Evolutionary conservation across 306 rosid genomes (phyloP), one percentile per base, ranked within the genome.

Genomic region (Phaseolus lunatus): DNA sequence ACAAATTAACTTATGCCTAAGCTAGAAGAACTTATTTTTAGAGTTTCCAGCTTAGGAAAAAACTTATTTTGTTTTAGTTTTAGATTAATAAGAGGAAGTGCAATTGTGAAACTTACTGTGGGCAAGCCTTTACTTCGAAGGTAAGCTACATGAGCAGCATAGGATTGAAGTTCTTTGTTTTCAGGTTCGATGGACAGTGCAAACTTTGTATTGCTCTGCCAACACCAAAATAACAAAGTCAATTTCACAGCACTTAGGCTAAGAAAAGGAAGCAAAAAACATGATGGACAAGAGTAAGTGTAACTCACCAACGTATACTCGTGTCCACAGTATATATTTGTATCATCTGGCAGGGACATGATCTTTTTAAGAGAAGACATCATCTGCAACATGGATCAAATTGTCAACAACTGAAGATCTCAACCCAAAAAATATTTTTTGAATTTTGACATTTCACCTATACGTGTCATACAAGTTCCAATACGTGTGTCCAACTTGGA

Each of bases 141-240:
- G 83, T 84, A 85, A 63, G 87, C 83, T 58, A 92, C 90, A 29
- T 86, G 88, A 61, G 87, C 76, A 57, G 88, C 97, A 84, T 90
- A 95, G 66, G 96, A 89, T 73, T 86, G 86, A 73, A 95, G 96
- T 73, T 88, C 91, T 84, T 87, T 87, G 79, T 95, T 95, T 74
- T 84, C 79, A 12, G 99, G 97, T 80, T 95, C 99, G 11, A 95
- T 69, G 5, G 92, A 86, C 83, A 95, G 76, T 26, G 97, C 97
- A 77, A 95, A 95, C 88, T 92, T 91, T 11, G 94, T 67, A 87
- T 95, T 95, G 75, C 84, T 91, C 99, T 95, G 89, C 54, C 78
- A 82, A 75, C 15, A 43, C 59, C 77, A 67, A 59, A 39, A 58
- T 3, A 78, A 23, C 64, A 53, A 41, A 61, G 81, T 85, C 70